Conservation (phyloP, 768 basidiomycete genomes). For the Boletellus ananiceps region DNA sequence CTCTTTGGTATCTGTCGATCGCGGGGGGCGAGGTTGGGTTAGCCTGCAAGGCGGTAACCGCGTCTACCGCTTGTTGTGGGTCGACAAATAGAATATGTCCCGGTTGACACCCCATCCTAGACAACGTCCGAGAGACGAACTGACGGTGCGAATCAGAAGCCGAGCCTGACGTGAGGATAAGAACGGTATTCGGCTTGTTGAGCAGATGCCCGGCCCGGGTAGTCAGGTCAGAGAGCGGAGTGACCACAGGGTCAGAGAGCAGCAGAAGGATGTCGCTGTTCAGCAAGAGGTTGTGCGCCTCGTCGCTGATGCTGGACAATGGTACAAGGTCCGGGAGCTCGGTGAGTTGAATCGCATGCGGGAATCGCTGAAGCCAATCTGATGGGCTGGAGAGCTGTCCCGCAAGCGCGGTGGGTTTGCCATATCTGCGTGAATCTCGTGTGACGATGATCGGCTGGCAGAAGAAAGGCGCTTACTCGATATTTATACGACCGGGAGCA, state of each 20-base stretch:
- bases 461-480: slow-evolving; percentile 23
- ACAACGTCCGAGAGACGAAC: slow-evolving; percentile 19
- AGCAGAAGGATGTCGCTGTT: slow-evolving; percentile 62
- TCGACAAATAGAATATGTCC: slow-evolving; percentile 46
- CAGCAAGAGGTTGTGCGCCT: slow-evolving; percentile 18
- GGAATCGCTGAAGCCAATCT: slow-evolving; percentile 54
- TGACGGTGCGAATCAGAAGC: slow-evolving; percentile 11
- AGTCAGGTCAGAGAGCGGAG: slow-evolving; percentile 39
- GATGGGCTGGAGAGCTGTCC: slow-evolving; percentile 41
- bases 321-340: slow-evolving; percentile 32
- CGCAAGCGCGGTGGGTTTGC: slow-evolving; percentile 16
- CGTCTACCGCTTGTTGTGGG: slow-evolving; percentile 53
- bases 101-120: slow-evolving; percentile 23
- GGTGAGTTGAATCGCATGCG: slow-evolving; percentile 44
- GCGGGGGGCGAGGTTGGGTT: slow-evolving; percentile 43
- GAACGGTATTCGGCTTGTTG: slow-evolving; percentile 39
- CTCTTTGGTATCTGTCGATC: slow-evolving; percentile 63
- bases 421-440: slow-evolving; percentile 15
- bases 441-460: not conserved
- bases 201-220: slow-evolving; percentile 24
- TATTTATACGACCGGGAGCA: slow-evolving; percentile 19
- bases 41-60: slow-evolving; percentile 44
- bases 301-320: slow-evolving; percentile 12
- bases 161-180: slow-evolving; percentile 37
- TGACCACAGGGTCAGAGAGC: slow-evolving; percentile 56